phyloP scores from a whole-genome alignment of 768 basidiomycete genomes.

The Hysterangium stoloniferum region DNA sequence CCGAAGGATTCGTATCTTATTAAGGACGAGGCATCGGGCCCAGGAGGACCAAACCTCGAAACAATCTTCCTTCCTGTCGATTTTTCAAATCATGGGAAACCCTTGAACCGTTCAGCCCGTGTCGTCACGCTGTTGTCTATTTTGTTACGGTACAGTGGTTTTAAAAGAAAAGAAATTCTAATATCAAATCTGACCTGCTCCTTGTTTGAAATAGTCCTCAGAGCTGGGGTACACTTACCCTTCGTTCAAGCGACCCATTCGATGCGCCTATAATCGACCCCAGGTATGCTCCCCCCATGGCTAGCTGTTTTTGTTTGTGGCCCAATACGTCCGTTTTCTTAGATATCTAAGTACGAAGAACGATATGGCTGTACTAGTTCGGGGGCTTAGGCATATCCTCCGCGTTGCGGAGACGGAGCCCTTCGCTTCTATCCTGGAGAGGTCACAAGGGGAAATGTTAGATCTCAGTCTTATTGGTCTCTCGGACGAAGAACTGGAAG shows the following conservation, averaged over 20 bases:
- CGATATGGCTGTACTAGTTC: conserved; percentile 6
- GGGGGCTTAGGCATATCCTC: conserved; percentile 7
- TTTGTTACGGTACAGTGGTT: conserved; percentile 3
- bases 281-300: conserved; percentile 24
- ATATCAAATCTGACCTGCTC: too few species aligned
- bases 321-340: conserved; percentile 8
- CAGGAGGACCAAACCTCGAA: conserved; percentile 29
- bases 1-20: conserved; percentile 20
- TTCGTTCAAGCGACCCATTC: conserved; percentile 33
- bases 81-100: neutral
- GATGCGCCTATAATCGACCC: conserved; percentile 39
- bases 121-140: neutral
- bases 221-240: conserved; percentile 27
- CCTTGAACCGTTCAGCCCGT: neutral
- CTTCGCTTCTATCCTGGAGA: conserved; percentile 2
- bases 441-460: neutral
- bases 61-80: neutral
- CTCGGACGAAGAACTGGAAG: conserved; percentile 8
- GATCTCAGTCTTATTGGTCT: conserved; percentile 10
- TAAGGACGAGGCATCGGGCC: conserved; percentile 27
- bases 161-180: neutral
- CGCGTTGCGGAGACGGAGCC: conserved; percentile 6
- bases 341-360: conserved; percentile 5
- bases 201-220: conserved; percentile 11
- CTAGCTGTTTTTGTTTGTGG: neutral